Conservation (phyloP, 1,284 basidiomycete species). For the Marasmius sp. region DNA sequence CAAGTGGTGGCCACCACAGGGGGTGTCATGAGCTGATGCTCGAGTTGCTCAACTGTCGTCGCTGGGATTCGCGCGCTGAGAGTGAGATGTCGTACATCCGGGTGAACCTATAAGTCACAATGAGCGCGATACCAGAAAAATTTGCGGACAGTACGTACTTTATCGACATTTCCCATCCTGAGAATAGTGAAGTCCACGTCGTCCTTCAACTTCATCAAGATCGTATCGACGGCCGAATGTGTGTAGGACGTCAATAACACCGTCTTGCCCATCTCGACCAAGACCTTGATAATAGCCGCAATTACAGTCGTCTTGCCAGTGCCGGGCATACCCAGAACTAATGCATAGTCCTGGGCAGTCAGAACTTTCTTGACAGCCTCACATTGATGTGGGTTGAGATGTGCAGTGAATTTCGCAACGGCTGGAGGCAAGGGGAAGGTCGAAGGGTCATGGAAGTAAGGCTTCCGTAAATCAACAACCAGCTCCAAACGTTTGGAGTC, state of each 20-base stretch:
- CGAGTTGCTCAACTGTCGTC: constrained; percentile 73
- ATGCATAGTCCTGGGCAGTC: constrained; percentile 83
- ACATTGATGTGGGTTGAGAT: constrained; percentile 77
- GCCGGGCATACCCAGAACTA: constrained; percentile 96
- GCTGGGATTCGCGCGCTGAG: constrained; percentile 56
- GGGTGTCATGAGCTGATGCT: constrained; percentile 79
- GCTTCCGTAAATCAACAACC: constrained; percentile 80
- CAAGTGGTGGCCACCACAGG: constrained; percentile 96
- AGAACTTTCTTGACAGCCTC: constrained; percentile 76
- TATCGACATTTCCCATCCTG: constrained; percentile 88
- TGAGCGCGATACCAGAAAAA: neutral
- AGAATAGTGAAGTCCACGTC: constrained; percentile 72
- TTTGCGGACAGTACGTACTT: constrained; percentile 53
- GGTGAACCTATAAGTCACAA: constrained; percentile 61
- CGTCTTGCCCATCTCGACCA: constrained; percentile 82
- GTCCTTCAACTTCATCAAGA: constrained; percentile 78
- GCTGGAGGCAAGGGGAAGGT: constrained; percentile 19
- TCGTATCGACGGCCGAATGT: constrained; percentile 97
- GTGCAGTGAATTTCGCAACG: constrained; percentile 20
- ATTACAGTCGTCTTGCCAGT: constrained; percentile 98
- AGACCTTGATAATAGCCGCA: constrained; percentile 79
- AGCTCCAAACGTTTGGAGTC: constrained; percentile 64
- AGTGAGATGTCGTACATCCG: constrained; percentile 72
- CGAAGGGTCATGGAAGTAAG: constrained; percentile 53
- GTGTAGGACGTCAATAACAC: constrained; percentile 93